phyloP scores from a whole-genome alignment of 129 eudicot species.

The Erigeron canadensis region DNA sequence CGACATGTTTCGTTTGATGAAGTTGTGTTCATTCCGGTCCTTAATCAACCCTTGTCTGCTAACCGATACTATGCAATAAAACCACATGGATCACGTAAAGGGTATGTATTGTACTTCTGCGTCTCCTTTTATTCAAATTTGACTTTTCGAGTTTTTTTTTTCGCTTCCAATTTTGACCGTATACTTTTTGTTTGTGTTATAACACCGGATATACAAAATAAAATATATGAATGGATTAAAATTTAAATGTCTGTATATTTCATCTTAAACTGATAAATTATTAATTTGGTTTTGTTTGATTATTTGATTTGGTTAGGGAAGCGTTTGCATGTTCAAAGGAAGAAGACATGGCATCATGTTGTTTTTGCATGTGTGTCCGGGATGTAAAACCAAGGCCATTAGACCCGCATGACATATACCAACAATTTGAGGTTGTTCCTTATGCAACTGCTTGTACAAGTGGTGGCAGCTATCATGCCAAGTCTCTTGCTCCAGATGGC shows the following conservation, averaged over 20 bases:
- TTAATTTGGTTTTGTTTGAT: too few species aligned
- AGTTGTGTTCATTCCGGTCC: constrained; percentile 54
- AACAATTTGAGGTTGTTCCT: constrained; percentile 53
- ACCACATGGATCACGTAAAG: constrained; percentile 57
- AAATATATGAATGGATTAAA: too few species aligned
- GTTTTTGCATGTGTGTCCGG: constrained; percentile 35
- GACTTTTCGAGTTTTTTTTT: too few species aligned
- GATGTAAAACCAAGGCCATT: constrained; percentile 73
- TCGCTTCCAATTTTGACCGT: too few species aligned
- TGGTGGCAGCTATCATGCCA: constrained; percentile 43
- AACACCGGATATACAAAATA: too few species aligned
- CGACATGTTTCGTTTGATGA: constrained; percentile 1
- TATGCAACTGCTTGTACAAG: background rate
- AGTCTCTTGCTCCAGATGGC: constrained; percentile 53
- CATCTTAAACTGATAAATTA: too few species aligned
- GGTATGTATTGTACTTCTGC: constrained; percentile 63
- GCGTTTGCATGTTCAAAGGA: constrained; percentile 66
- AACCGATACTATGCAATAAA: constrained; percentile 61
- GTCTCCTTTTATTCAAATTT: too few species aligned
- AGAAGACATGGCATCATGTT: constrained; percentile 54
- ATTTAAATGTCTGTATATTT: too few species aligned
- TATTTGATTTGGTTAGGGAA: constrained; percentile 56
- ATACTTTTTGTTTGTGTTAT: too few species aligned
- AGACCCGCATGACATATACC: constrained; percentile 46
- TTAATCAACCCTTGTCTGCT: constrained; percentile 62